A percentile compares a stretch with the other conserved stretches of the same genome.
These are phyloP conservation scores for Heritiera fomes DNA, from an alignment of 345 rosid genomes.

Conservation along the genomic window DNA sequence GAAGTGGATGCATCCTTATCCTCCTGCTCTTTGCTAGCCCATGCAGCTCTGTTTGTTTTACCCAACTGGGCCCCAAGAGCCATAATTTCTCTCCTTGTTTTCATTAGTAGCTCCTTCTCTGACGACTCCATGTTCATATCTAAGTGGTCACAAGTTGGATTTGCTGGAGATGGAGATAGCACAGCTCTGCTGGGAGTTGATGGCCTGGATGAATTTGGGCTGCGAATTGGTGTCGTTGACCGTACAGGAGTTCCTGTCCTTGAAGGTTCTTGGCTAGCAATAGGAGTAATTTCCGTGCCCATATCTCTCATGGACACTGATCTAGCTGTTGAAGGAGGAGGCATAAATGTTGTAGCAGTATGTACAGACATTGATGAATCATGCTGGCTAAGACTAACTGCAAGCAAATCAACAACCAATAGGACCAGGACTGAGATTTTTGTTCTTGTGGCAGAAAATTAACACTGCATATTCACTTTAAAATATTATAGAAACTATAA, in stretches of 20 bases:
- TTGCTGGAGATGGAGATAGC: slow-evolving; percentile 35
- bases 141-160: slow-evolving; percentile 27
- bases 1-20: slow-evolving; percentile 59
- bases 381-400: slow-evolving; percentile 76
- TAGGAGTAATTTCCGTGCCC: slow-evolving; percentile 98
- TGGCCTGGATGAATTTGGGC: slow-evolving; percentile 72
- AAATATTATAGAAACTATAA: not conserved
- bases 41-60: slow-evolving; percentile 82
- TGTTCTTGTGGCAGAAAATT: not conserved
- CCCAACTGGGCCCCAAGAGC: slow-evolving; percentile 83
- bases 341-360: slow-evolving; percentile 64
- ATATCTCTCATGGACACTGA: slow-evolving; percentile 95
- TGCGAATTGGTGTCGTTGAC: slow-evolving; percentile 79
- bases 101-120: slow-evolving; percentile 72
- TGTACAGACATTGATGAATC: slow-evolving; percentile 56
- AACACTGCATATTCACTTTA: not conserved
- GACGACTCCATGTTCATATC: slow-evolving; percentile 45
- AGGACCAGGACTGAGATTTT: not conserved
- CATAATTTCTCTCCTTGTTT: slow-evolving; percentile 86
- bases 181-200: slow-evolving; percentile 67
- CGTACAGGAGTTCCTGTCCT: slow-evolving; percentile 83
- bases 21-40: slow-evolving; percentile 93
- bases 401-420: slow-evolving; percentile 21
- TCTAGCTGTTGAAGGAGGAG: slow-evolving; percentile 83
- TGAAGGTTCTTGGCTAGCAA: slow-evolving; percentile 91